These are phyloP conservation scores for Thozetella sp. DNA, from an alignment of 495 filamentous ascomycete species.

Conservation along the genomic window DNA sequence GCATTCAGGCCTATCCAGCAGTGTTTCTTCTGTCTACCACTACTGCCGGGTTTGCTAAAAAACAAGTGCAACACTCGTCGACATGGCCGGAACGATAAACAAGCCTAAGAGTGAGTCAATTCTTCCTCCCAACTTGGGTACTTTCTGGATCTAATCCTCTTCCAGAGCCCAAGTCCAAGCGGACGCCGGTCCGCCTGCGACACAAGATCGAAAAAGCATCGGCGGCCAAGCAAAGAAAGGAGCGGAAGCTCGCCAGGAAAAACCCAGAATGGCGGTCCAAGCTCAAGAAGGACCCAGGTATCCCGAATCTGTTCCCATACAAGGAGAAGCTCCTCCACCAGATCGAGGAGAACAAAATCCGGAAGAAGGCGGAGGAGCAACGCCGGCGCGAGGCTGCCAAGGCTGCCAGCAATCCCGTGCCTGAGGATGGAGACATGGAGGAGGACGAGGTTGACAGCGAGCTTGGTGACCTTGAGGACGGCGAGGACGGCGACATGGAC, in stretches of 20 bases:
- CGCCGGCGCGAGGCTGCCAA: conserved; percentile 72
- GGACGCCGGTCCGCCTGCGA: conserved; percentile 80
- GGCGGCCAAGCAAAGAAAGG: conserved; percentile 86
- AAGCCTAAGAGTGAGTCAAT: conserved; percentile 51
- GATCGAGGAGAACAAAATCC: conserved; percentile 82
- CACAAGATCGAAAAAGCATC: conserved; percentile 97
- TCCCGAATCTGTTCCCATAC: conserved; percentile 96
- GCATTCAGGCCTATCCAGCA: too few species aligned
- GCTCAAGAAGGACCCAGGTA: conserved; percentile 95
- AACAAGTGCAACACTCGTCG: conserved; percentile 6
- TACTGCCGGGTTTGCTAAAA: conserved; percentile 1
- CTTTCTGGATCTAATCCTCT: conserved; percentile 15
- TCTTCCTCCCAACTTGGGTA: neutral
- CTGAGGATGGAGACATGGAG: conserved; percentile 32
- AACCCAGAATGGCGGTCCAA: conserved; percentile 94
- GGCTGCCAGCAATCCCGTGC: conserved; percentile 44
- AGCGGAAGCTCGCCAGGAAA: conserved; percentile 86
- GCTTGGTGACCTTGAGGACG: conserved; percentile 48
- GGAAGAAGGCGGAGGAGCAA: conserved; percentile 78
- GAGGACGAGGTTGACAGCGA: conserved; percentile 40
- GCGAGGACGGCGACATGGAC: conserved; percentile 47
- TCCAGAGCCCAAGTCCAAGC: conserved; percentile 91
- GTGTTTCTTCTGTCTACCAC: neutral
- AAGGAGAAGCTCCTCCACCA: conserved; percentile 93
- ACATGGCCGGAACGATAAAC: conserved; percentile 49